Evolutionary conservation across 345 rosid species (phyloP).

Genomic region (Cochlearia excelsa): DNA sequence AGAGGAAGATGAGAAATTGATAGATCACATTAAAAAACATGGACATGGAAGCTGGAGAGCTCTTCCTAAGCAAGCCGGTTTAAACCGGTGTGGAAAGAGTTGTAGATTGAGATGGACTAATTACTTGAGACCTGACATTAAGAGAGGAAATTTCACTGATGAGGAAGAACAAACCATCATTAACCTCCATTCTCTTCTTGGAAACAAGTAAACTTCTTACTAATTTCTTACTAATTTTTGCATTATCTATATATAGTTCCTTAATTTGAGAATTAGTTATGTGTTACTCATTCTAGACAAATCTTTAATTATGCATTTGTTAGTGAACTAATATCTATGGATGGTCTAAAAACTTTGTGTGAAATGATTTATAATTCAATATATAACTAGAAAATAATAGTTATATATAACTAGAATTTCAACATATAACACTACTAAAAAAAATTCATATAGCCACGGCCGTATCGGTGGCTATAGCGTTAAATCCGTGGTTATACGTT

Average conservation of each 20-base stretch:
- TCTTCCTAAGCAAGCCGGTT: constrained; percentile 65
- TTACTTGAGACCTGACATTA: too few relatives aligned
- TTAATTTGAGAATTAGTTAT: neutral
- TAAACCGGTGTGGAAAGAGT: constrained; percentile 79
- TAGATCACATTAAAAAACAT: constrained; percentile 47
- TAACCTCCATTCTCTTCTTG: constrained; percentile 63
- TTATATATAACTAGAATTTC: too few relatives aligned
- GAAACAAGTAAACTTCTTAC: constrained; percentile 53
- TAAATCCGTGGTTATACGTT: too few relatives aligned
- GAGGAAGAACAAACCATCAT: constrained; percentile 73
- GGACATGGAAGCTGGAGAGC: constrained; percentile 87
- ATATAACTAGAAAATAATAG: too few relatives aligned
- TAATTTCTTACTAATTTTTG: neutral
- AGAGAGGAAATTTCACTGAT: neutral
- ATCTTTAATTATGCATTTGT: too few relatives aligned
- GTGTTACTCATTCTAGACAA: too few relatives aligned
- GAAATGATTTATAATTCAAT: too few relatives aligned
- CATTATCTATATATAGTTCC: neutral
- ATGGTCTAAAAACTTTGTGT: too few relatives aligned
- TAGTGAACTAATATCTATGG: too few relatives aligned
- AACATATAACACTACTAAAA: too few relatives aligned
- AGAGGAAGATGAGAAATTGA: constrained; percentile 60
- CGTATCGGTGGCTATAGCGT: too few relatives aligned
- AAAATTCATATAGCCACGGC: too few relatives aligned
- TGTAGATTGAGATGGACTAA: constrained; percentile 48